Conservation (phyloP, 2,329 filamentous ascomycete genomes). For the Dactylellina haptotyla region DNA sequence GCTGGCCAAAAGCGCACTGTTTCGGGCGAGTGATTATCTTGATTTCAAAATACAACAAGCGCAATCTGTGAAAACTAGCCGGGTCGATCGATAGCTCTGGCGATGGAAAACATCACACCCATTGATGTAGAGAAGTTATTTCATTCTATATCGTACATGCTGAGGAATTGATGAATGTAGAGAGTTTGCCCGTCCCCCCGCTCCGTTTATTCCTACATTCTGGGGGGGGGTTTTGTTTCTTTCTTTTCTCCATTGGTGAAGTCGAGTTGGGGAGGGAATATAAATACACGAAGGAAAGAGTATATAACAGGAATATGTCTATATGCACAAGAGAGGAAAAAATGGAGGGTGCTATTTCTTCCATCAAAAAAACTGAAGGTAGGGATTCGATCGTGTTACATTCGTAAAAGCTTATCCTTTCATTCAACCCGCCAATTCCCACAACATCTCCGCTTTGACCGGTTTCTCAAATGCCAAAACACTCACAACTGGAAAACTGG, state of each 20-base stretch:
- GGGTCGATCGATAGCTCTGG: too few species aligned
- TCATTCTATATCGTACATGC: too few species aligned
- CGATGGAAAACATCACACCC: too few species aligned
- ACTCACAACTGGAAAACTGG: conserved; percentile 35
- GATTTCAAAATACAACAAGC: not conserved
- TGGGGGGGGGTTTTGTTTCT: not conserved
- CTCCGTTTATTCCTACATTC: not conserved
- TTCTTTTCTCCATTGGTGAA: not conserved
- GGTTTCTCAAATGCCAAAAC: conserved; percentile 15
- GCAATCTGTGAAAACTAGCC: too few species aligned
- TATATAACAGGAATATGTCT: conserved; percentile 30
- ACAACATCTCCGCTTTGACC: not conserved
- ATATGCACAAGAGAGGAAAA: conserved; percentile 36
- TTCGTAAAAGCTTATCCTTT: not conserved
- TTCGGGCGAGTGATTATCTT: conserved; percentile 10
- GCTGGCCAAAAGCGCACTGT: conserved; percentile 43
- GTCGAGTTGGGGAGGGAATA: conserved; percentile 35
- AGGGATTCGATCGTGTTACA: conserved; percentile 11
- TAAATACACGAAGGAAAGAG: conserved; percentile 17
- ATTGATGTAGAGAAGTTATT: too few species aligned
- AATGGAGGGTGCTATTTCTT: conserved; percentile 12
- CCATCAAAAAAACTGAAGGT: conserved; percentile 11
- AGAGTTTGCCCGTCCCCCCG: too few species aligned
- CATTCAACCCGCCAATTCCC: not conserved
- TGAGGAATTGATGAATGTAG: too few species aligned